phyloP scores from a whole-genome alignment of 75 land plant genomes.

The Selaginella tamariscina region DNA sequence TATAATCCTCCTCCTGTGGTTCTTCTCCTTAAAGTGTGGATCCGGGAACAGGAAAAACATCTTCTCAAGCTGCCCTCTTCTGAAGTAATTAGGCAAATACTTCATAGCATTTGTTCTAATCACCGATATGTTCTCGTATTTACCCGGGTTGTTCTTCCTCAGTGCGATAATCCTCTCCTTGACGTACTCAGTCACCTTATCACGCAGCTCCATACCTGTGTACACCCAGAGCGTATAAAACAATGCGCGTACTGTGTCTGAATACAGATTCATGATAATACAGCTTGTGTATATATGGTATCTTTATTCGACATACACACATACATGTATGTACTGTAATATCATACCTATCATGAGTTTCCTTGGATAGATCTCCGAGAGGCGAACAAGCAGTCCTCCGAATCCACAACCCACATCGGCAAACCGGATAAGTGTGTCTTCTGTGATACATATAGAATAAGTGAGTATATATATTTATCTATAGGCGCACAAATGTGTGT shows the following conservation, averaged over 20 bases:
- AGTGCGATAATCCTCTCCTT: conserved; percentile 82
- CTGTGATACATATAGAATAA: no score
- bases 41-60: conserved; percentile 11
- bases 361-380: conserved; percentile 67
- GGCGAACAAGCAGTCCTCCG: conserved; percentile 80
- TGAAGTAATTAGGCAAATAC: conserved; percentile 5
- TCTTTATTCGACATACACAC: no score
- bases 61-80: conserved; percentile 7
- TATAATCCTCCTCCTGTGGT: conserved; percentile 2
- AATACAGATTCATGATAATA: no score
- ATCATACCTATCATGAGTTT: conserved; percentile 95
- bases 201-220: conserved; percentile 68
- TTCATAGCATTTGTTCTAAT: conserved; percentile 10
- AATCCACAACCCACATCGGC: conserved; percentile 99
- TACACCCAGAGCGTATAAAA: no score
- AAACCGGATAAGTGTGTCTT: no score
- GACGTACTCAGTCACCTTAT: conserved; percentile 95
- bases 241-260: no score
- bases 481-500: no score
- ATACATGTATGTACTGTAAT: no score
- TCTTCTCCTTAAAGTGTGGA: conserved; percentile 11
- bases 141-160: conserved; percentile 54
- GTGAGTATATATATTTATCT: no score
- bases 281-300: no score
- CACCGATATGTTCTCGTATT: not conserved